These are phyloP conservation scores for Aspergillus indologenus DNA, from an alignment of 495 filamentous ascomycete genomes.

Conservation along the genomic window DNA sequence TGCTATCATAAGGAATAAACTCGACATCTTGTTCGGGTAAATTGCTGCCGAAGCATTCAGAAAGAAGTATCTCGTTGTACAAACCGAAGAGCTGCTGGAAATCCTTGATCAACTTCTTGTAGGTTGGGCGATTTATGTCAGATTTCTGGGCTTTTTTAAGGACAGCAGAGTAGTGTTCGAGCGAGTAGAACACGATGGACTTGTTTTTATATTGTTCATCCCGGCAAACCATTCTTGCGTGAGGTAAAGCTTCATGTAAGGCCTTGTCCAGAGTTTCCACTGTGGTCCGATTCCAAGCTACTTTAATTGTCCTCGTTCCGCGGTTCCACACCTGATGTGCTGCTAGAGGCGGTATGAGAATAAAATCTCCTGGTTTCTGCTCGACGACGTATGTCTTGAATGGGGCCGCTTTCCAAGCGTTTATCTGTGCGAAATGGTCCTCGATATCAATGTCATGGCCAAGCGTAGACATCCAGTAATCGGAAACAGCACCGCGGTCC, in stretches of 20 bases:
- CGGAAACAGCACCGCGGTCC: conserved; percentile 79
- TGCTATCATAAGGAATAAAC: conserved; percentile 74
- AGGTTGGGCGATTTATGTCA: conserved; percentile 44
- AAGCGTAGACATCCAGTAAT: conserved; percentile 87
- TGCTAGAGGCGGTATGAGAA: conserved; percentile 92
- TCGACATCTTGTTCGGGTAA: conserved; percentile 60
- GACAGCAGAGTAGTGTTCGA: conserved; percentile 70
- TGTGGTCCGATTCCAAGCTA: conserved; percentile 97
- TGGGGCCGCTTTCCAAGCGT: conserved; percentile 87
- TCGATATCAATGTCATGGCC: conserved; percentile 97
- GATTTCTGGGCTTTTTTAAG: conserved; percentile 47
- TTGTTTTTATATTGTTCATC: conserved; percentile 99
- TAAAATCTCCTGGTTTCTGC: conserved; percentile 89
- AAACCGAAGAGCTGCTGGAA: conserved; percentile 75
- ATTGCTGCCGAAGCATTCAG: conserved; percentile 75
- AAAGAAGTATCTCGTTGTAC: conserved; percentile 72
- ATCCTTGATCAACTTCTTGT: conserved; percentile 67
- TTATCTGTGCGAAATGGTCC: conserved; percentile 89
- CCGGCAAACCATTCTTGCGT: conserved; percentile 88
- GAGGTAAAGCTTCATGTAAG: conserved; percentile 78
- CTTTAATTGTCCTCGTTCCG: conserved; percentile 91
- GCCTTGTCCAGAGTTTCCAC: conserved; percentile 86
- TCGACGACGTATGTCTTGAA: conserved; percentile 92
- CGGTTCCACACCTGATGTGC: conserved; percentile 99
- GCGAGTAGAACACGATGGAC: conserved; percentile 82